These are phyloP conservation scores for Phyllostachys edulis DNA, from an alignment of 176 grass and related monocot genomes.

Conservation along the genomic window DNA sequence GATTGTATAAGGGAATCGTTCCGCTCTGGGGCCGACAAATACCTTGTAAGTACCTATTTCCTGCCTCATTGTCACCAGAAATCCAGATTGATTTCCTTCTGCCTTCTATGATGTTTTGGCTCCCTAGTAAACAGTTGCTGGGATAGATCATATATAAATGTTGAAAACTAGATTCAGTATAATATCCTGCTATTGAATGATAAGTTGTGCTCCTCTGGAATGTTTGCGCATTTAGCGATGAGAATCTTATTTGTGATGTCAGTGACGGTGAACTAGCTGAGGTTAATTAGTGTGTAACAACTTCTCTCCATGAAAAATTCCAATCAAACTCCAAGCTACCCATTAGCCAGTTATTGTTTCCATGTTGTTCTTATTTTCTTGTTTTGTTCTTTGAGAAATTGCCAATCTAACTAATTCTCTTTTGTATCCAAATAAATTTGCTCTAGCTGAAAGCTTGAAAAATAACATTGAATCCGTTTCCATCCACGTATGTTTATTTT, in stretches of 20 bases:
- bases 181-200: neutral
- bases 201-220: neutral
- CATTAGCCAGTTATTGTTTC: too few species aligned
- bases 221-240: neutral
- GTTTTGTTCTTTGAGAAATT: too few species aligned
- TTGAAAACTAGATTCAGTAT: neutral
- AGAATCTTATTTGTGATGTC: neutral
- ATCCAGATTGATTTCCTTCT: neutral
- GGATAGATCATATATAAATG: neutral
- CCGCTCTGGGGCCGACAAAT: conserved; percentile 81
- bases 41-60: conserved; percentile 56
- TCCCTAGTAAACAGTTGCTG: neutral
- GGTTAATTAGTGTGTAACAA: too few species aligned
- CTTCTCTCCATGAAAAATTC: too few species aligned
- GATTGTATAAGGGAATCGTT: conserved; percentile 84
- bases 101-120: neutral
- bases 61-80: neutral
- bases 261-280: too few species aligned
- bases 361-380: too few species aligned
- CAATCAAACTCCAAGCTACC: too few species aligned
- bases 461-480: too few species aligned
- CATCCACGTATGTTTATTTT: too few species aligned
- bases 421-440: too few species aligned
- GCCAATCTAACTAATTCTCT: too few species aligned
- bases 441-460: too few species aligned